Evolutionary conservation across 2,329 filamentous ascomycete species (phyloP).

Genomic region (Xylariaceae sp.): DNA sequence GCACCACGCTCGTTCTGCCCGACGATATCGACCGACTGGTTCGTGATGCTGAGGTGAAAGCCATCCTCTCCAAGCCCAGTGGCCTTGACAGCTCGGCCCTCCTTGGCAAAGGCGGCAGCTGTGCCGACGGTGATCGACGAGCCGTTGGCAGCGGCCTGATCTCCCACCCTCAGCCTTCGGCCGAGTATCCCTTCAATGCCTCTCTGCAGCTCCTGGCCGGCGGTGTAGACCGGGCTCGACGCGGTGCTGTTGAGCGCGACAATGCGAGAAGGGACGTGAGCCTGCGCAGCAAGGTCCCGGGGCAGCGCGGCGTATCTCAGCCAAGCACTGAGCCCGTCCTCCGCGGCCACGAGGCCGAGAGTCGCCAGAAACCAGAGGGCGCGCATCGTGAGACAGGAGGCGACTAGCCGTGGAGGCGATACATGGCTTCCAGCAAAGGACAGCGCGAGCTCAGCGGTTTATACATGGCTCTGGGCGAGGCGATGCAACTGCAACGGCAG

Average conservation of each 20-base stretch:
- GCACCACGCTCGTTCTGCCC: conserved; percentile 60
- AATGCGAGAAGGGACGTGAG: conserved; percentile 39
- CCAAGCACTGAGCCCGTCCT: conserved; percentile 57
- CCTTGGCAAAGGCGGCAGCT: conserved; percentile 31
- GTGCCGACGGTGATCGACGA: conserved; percentile 42
- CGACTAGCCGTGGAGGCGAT: too few species aligned
- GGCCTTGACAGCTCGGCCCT: conserved; percentile 25
- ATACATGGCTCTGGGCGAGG: too few species aligned
- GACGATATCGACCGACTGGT: conserved; percentile 45
- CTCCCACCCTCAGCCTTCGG: conserved; percentile 30
- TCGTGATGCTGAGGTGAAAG: conserved; percentile 49
- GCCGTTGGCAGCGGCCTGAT: conserved; percentile 8
- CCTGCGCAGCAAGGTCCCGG: conserved; percentile 27
- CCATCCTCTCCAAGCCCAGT: conserved; percentile 47
- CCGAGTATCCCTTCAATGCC: conserved; percentile 52
- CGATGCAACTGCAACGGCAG: too few species aligned
- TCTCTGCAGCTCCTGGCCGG: conserved; percentile 49
- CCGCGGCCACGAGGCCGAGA: conserved; percentile 38
- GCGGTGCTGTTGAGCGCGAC: conserved; percentile 46
- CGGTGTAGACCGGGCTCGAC: conserved; percentile 50
- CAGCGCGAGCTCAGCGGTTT: too few species aligned
- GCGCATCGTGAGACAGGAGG: conserved; percentile 17
- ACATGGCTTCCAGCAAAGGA: too few species aligned
- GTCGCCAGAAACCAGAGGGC: conserved; percentile 19
- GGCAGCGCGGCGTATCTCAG: conserved; percentile 52